A percentile compares a stretch with the other conserved stretches of the same genome.
phyloP scores from a whole-genome alignment of 2,329 filamentous ascomycete genomes.

The Chrysoporthe austroafricana region DNA sequence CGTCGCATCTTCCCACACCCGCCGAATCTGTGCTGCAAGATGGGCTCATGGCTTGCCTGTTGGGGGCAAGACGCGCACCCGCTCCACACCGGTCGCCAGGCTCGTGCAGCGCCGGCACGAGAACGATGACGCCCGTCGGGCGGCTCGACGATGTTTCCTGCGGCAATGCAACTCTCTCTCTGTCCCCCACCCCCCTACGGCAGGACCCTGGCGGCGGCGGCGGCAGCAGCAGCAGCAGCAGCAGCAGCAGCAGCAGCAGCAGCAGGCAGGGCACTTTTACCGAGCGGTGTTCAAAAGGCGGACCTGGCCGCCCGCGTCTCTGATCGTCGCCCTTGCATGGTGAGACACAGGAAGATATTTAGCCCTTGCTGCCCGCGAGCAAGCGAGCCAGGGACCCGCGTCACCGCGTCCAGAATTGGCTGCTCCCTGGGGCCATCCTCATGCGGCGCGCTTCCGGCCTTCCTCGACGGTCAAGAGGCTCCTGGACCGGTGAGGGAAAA shows the following conservation, averaged over 20 bases:
- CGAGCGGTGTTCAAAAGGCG: conserved; percentile 13
- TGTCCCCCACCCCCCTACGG: not conserved
- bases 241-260: conserved; percentile 4
- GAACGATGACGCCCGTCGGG: not conserved
- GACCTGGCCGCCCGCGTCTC: not conserved
- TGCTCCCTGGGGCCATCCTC: conserved; percentile 2
- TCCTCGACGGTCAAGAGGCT: conserved; percentile 10
- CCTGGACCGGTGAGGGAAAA: conserved; percentile 6
- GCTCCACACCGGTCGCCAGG: not conserved
- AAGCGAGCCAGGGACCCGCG: conserved; percentile 2
- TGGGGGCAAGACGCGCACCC: conserved; percentile 1
- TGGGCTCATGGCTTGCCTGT: conserved; percentile 20
- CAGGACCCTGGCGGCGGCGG: not conserved
- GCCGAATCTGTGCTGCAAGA: conserved; percentile 9
- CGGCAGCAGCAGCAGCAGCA: not conserved
- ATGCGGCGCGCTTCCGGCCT: conserved; percentile 9
- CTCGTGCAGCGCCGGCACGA: conserved; percentile 8
- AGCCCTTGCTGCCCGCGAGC: not conserved
- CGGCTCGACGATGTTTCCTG: conserved; percentile 12
- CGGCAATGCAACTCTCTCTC: conserved; percentile 10
- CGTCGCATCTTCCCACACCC: conserved; percentile 14
- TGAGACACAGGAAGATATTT: not conserved
- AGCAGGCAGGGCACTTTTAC: conserved; percentile 7
- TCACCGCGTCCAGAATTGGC: conserved; percentile 2
- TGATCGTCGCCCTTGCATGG: not conserved